Evolutionary conservation across 192 early-diverging fungal genomes (phyloP), one percentile per base, ranked within the genome.

Genomic region (Phycomyces blakesleeanus): DNA sequence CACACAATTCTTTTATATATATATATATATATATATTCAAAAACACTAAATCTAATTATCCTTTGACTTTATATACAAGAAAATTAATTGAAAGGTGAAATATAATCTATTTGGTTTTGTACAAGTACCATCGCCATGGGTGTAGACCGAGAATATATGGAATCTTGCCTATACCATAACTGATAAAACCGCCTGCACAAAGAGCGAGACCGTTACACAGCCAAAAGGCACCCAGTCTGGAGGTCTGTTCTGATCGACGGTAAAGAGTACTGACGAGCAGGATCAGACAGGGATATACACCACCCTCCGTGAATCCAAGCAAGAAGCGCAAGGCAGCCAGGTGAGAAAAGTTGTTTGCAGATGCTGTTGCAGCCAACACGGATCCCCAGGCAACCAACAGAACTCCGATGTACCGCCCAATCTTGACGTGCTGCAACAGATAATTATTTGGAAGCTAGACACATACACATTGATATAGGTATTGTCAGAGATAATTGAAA

Each of bases 221-320:
- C 27, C 41, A 61, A 39, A 66, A 50, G 14, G 51, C 51, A 44
- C 70, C 64, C 38, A 62, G 49, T 20, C 58, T 40, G 1, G 59
- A 12, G 3, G 41, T 49, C 49, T 66, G 52, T 42, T 72, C 70
- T 40, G 57, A 49, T 24, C 64, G 59, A 16, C 70, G 58, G 39
- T 72, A 72, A 1, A 72, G 12, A 1, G 64, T 57, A 16, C 51
- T 51, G 7, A 62, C 50, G 14, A 72, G 24, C n/a, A 72, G 38
- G 42, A 55, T 55, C 0, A 72, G 29, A 26, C 55, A 49, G 40
- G 70, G 70, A 21, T 66, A 57, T 4, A 59, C 50, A 8, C 55
- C 53, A 22, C 64, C 70, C 15, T 72, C 70, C 18, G 61, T 55
- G 15, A 72, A 63, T 14, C 70, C 70, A 14, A 72, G 59, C 6